Evolutionary conservation across 371 early-diverging fungal species (phyloP), one percentile per base, ranked within the genome.

Genomic region (Mortierella sp.): DNA sequence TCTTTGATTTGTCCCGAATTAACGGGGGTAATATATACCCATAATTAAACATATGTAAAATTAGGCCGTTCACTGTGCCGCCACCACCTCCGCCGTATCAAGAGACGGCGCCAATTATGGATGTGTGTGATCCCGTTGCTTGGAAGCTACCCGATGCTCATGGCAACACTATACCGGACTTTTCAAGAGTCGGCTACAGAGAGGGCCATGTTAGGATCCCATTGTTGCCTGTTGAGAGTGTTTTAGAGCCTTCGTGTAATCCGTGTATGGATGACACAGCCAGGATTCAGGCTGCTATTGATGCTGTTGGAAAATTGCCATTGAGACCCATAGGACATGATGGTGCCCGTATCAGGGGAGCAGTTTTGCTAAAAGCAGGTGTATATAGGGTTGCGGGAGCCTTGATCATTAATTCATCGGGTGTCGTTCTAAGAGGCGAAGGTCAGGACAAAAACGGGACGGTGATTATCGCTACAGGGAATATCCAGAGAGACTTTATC

Each of bases 141-240:
- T 49, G 59, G 23, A 62, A 34, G 23, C 3, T 68, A 11, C 75
- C 75, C 17, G 78, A 78, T 21, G 1, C 32, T 15, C 8, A n/a
- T 15, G 34, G 39, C 26, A 78, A 78, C 66, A 61, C 56, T 6
- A 42, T 78, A 11, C 78, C 78, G 4, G 60, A 78, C 27, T 78
- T 78, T 34, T 78, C 78, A 1, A 56, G 67, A n/a, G 78, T 78
- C 7, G 78, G 78, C 6, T 78, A 78, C 37, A 57, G 72, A 32
- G 72, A 71, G 32, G 78, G 78, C 6, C 60, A 60, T 50, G 70
- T 60, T 43, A 58, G 24, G 48, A 70, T 78, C 28, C 78, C 78
- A 3, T 47, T 55, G 41, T 57, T 78, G 9, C 78, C 78, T 42
- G 78, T 70, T 30, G 57, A 55, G 58, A 59, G 54, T 58, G 67